A percentile compares a stretch with the other conserved stretches of the same genome.
Conservation (phyloP, 192 early-diverging fungal genomes). For the Backusella australiensis region DNA sequence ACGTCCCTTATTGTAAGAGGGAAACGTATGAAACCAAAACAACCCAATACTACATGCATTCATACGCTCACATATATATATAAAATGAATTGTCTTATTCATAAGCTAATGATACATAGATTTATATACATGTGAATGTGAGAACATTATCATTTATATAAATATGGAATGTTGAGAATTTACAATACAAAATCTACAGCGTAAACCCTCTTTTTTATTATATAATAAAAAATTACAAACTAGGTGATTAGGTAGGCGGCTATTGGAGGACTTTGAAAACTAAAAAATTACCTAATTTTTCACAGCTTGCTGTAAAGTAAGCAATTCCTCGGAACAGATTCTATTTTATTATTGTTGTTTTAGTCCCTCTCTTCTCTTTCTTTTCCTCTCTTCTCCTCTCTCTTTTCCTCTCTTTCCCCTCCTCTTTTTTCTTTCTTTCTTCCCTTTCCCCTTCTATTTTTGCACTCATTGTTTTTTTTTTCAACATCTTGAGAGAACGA, state of each 20-base stretch:
- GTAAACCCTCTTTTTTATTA: background rate
- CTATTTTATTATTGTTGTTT: conserved; percentile 4
- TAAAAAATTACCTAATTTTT: background rate
- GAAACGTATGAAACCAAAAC: background rate
- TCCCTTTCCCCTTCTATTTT: background rate
- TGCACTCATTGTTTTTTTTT: background rate
- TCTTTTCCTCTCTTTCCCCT: background rate
- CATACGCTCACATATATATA: background rate
- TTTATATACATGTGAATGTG: background rate
- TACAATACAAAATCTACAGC: background rate
- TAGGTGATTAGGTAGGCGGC: background rate
- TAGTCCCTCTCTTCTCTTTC: background rate
- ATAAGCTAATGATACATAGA: background rate
- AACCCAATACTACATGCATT: background rate
- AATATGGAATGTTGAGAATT: background rate
- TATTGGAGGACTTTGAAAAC: background rate
- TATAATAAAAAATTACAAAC: background rate
- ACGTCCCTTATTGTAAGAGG: background rate
- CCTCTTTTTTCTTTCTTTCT: background rate
- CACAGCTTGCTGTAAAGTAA: background rate
- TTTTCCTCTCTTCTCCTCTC: background rate
- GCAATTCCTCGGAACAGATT: conserved; percentile 2
- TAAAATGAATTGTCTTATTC: background rate
- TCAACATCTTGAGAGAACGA: background rate
- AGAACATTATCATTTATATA: background rate